These are phyloP conservation scores for Scheffersomyces lignicola DNA, from an alignment of 1,139 yeast genomes.

Conservation along the genomic window DNA sequence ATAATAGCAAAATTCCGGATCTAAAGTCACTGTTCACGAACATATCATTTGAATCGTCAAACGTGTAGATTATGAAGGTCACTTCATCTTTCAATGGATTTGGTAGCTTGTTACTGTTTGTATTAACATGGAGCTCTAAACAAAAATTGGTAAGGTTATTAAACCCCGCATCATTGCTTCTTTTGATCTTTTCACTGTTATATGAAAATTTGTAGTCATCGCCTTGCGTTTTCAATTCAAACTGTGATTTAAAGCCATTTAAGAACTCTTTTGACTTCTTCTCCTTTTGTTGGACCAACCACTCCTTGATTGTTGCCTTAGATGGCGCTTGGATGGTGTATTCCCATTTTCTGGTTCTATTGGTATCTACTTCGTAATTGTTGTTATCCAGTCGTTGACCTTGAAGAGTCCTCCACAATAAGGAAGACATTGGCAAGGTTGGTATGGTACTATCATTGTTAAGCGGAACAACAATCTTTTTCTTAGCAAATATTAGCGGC, in stretches of 20 bases:
- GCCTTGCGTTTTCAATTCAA: slow-evolving; percentile 46
- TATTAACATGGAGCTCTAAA: slow-evolving; percentile 67
- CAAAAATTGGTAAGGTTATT: slow-evolving; percentile 54
- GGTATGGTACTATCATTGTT: slow-evolving; percentile 15
- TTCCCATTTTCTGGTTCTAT: slow-evolving; percentile 23
- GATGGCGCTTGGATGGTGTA: slow-evolving; percentile 33
- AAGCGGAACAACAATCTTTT: slow-evolving; percentile 47
- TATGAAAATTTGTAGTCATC: slow-evolving; percentile 35
- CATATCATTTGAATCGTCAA: slow-evolving; percentile 46
- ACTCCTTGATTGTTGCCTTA: slow-evolving; percentile 19
- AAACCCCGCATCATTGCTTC: slow-evolving; percentile 45
- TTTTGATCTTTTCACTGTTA: slow-evolving; percentile 28
- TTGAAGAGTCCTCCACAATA: slow-evolving; percentile 8
- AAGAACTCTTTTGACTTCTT: slow-evolving; percentile 10
- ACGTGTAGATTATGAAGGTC: slow-evolving; percentile 60
- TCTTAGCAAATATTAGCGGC: slow-evolving; percentile 69
- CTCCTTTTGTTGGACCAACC: slow-evolving; percentile 20
- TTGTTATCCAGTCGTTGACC: slow-evolving; percentile 1
- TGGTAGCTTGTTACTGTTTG: slow-evolving; percentile 37
- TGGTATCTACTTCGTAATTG: neutral
- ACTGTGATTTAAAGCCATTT: slow-evolving; percentile 40
- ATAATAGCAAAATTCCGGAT: slow-evolving; percentile 19
- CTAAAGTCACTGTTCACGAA: slow-evolving; percentile 15
- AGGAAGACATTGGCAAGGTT: slow-evolving; percentile 14
- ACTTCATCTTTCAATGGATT: slow-evolving; percentile 67